A percentile compares a stretch with the other conserved stretches of the same genome.
These are phyloP conservation scores for Ogataea polymorpha DNA, from an alignment of 805 yeast species.

Conservation along the genomic window DNA sequence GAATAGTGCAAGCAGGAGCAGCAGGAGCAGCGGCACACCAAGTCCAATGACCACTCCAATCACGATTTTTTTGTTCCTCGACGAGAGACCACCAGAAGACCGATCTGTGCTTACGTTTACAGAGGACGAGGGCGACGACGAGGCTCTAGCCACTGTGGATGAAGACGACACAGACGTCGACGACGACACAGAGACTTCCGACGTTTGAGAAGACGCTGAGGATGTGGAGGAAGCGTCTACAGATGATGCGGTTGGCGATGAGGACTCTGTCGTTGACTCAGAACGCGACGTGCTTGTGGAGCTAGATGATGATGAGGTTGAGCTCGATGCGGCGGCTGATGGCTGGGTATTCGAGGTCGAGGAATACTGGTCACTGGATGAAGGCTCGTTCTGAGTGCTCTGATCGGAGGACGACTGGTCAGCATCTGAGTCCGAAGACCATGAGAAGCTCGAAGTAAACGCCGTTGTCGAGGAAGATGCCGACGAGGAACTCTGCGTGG, in stretches of 20 bases:
- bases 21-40: slow-evolving; percentile 57
- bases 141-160: slow-evolving; percentile 6
- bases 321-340: slow-evolving; percentile 3
- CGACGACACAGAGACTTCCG: slow-evolving; percentile 5
- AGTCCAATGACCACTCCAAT: slow-evolving; percentile 72
- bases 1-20: slow-evolving; percentile 18
- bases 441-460: background rate
- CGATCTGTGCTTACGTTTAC: slow-evolving; percentile 5
- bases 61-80: slow-evolving; percentile 50
- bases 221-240: slow-evolving; percentile 6
- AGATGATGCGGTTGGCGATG: no score
- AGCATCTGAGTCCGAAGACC: background rate
- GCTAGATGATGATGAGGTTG: slow-evolving; percentile 2
- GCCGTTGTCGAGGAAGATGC: slow-evolving; percentile 6
- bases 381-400: background rate
- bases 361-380: background rate
- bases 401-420: background rate
- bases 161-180: slow-evolving; percentile 8
- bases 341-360: background rate
- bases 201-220: slow-evolving; percentile 4
- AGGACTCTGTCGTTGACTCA: background rate
- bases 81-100: slow-evolving; percentile 41
- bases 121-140: slow-evolving; percentile 28
- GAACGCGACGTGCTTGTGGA: background rate
- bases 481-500: slow-evolving; percentile 12